Percentiles rank a stretch among this genome's conserved stretches.
Evolutionary conservation across 2,329 filamentous ascomycete species (phyloP).

Genomic region (Talaromyces marneffei): DNA sequence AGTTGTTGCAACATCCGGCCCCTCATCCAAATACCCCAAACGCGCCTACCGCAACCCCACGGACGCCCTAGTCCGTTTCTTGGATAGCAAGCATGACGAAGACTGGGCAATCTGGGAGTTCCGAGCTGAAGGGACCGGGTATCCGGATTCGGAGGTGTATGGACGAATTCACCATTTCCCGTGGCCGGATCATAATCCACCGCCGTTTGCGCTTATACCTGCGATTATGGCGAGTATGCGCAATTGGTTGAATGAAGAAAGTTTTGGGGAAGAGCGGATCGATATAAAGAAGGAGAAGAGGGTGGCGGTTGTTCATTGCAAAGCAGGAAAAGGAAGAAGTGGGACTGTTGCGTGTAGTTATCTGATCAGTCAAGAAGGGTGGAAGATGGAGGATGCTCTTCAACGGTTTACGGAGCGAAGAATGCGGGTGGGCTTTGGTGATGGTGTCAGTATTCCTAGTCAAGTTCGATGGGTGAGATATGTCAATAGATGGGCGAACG

Average conservation of each 20-base stretch:
- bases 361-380: constrained; percentile 78
- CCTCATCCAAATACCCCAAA: constrained; percentile 81
- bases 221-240: constrained; percentile 88
- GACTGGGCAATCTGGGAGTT: constrained; percentile 99
- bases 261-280: constrained; percentile 16
- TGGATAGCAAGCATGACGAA: constrained; percentile 74
- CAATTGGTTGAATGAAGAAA: constrained; percentile 62
- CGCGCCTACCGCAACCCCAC: constrained; percentile 91
- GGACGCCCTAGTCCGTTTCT: constrained; percentile 76
- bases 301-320: constrained; percentile 91
- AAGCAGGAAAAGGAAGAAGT: constrained; percentile 90
- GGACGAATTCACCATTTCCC: constrained; percentile 83
- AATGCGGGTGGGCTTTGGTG: constrained; percentile 84
- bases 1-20: constrained; percentile 73
- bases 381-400: constrained; percentile 59
- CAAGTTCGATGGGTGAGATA: constrained; percentile 85
- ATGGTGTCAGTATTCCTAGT: constrained; percentile 86
- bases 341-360: constrained; percentile 86
- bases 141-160: constrained; percentile 85
- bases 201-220: constrained; percentile 82
- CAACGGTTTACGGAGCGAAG: constrained; percentile 69
- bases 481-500: constrained; percentile 76
- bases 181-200: constrained; percentile 95
- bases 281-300: constrained; percentile 41
- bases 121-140: constrained; percentile 90